Evolutionary conservation across 1,284 basidiomycete genomes (phyloP).

Genomic region (Trametes hirsuta): DNA sequence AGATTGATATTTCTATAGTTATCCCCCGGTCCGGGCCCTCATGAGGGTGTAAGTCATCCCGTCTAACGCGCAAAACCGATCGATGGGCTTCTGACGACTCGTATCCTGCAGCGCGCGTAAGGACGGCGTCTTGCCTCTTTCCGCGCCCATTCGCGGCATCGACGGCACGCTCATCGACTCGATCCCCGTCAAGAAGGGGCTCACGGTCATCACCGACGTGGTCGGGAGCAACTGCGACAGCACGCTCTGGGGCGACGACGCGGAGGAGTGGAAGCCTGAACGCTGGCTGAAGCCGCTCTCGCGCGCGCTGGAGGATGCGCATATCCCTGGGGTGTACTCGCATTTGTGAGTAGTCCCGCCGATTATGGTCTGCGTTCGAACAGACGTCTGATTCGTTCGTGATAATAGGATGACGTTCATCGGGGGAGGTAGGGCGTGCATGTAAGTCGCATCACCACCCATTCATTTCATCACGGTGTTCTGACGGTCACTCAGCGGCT

Average conservation of each 20-base stretch:
- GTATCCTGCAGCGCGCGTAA: slow-evolving; percentile 13
- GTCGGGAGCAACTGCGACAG: slow-evolving; percentile 47
- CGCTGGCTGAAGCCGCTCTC: slow-evolving; percentile 35
- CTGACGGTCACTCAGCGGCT: slow-evolving; percentile 28
- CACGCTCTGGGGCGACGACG: slow-evolving; percentile 63
- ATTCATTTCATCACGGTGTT: too few relatives aligned
- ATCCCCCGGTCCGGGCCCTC: neutral
- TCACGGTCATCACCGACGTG: slow-evolving; percentile 50
- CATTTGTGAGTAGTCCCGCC: slow-evolving; percentile 22
- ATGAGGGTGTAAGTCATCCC: neutral
- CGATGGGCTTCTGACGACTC: too few relatives aligned
- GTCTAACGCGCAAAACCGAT: too few relatives aligned
- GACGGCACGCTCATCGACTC: slow-evolving; percentile 40
- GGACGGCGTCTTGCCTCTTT: slow-evolving; percentile 28
- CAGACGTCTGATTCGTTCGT: too few relatives aligned
- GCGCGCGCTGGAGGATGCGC: slow-evolving; percentile 21
- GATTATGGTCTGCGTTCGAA: too few relatives aligned
- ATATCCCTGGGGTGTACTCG: slow-evolving; percentile 31
- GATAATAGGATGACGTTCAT: slow-evolving; percentile 37
- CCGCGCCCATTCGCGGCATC: slow-evolving; percentile 25
- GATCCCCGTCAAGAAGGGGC: slow-evolving; percentile 49
- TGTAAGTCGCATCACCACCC: slow-evolving; percentile 26
- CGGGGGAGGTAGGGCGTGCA: slow-evolving; percentile 36
- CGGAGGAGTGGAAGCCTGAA: slow-evolving; percentile 49
- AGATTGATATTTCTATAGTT: neutral